Percentiles rank a stretch among this genome's conserved stretches.
Evolutionary conservation across 345 rosid species (phyloP).

Genomic region (Eucalyptus marginata): DNA sequence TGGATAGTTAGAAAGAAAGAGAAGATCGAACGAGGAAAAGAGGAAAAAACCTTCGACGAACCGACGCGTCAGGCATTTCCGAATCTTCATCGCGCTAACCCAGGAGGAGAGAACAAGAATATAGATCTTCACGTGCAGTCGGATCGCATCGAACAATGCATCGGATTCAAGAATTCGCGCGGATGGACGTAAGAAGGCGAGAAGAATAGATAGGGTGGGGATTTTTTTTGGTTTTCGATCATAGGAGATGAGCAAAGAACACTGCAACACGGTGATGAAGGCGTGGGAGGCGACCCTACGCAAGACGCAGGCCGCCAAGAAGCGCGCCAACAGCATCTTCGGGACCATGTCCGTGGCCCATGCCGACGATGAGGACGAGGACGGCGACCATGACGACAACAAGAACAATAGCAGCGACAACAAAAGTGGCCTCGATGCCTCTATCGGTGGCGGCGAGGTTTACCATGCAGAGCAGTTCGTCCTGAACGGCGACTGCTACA

Average conservation of each 20-base stretch:
- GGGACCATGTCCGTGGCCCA: slow-evolving; percentile 50
- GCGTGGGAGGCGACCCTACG: slow-evolving; percentile 95
- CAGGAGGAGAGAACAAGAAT: background rate
- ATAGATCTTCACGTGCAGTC: background rate
- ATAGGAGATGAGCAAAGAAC: background rate
- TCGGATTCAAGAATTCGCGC: background rate
- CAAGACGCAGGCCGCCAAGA: slow-evolving; percentile 84
- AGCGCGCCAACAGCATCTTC: slow-evolving; percentile 81
- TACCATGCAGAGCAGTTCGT: slow-evolving; percentile 60
- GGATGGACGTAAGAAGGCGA: background rate
- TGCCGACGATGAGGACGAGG: slow-evolving; percentile 32
- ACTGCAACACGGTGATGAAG: slow-evolving; percentile 18
- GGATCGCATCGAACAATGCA: background rate
- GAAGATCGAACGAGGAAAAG: background rate
- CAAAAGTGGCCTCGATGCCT: background rate
- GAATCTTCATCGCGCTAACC: background rate
- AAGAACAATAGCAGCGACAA: background rate
- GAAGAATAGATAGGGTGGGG: background rate
- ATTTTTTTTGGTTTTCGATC: background rate
- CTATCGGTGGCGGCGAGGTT: slow-evolving; percentile 18
- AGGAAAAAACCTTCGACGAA: background rate
- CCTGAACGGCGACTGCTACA: slow-evolving; percentile 80
- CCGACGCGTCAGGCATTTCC: background rate
- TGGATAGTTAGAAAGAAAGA: background rate
- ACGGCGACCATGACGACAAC: background rate